A percentile compares a stretch with the other conserved stretches of the same genome.
phyloP scores from a whole-genome alignment of 148 eudicot genomes.

The Fagopyrum homotropicum region DNA sequence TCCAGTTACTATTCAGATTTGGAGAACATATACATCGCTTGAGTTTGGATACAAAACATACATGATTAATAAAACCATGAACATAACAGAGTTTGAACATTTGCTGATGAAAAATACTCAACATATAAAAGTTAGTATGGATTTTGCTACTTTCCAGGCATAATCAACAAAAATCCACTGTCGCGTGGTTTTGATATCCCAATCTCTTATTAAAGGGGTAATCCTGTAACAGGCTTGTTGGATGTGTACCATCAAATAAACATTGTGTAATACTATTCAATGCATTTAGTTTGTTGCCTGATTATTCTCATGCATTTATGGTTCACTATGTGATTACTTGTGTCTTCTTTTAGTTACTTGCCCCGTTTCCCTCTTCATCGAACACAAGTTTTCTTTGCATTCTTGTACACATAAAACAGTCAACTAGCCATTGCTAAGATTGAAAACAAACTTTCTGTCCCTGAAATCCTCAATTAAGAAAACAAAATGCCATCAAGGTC shows the following conservation, averaged over 20 bases:
- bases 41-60: not conserved
- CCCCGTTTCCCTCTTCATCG: not conserved
- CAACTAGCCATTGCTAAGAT: not conserved
- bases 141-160: not conserved
- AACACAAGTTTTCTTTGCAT: not conserved
- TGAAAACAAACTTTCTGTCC: not conserved
- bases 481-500: not conserved
- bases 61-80: not conserved
- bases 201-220: not conserved
- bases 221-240: not conserved
- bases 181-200: not conserved
- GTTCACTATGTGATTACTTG: not conserved
- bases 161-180: not conserved
- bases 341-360: not conserved
- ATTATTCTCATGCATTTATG: not conserved
- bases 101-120: too few relatives aligned
- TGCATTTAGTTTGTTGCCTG: not conserved
- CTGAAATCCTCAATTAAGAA: not conserved
- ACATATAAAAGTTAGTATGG: not conserved
- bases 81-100: not conserved
- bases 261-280: not conserved
- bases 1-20: too few relatives aligned
- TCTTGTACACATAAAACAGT: too few relatives aligned
- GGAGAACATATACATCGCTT: too few relatives aligned
- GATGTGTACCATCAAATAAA: conserved; percentile 2